Conservation (phyloP, 805 yeast genomes). For the Starmerella bacillaris region DNA sequence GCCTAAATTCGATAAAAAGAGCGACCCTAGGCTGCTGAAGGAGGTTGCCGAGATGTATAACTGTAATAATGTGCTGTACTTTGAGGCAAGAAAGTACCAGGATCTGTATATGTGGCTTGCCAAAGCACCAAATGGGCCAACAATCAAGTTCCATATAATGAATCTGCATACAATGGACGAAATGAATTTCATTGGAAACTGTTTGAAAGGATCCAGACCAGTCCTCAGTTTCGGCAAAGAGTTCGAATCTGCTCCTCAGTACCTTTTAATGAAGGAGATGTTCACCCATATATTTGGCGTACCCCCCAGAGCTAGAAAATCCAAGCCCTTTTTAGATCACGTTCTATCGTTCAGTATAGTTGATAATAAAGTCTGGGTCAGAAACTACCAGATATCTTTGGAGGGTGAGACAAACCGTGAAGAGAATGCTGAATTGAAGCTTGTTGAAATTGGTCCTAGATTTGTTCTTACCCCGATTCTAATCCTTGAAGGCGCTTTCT, state of each 20-base stretch:
- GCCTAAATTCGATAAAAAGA: conserved; percentile 86
- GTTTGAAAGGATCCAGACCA: conserved; percentile 90
- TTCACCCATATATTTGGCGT: conserved; percentile 76
- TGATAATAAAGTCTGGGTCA: conserved; percentile 86
- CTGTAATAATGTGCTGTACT: conserved; percentile 85
- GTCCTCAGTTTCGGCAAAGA: conserved; percentile 69
- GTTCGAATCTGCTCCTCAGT: conserved; percentile 55
- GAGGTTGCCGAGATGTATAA: conserved; percentile 94
- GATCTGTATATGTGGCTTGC: conserved; percentile 90
- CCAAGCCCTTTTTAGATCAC: conserved; percentile 89
- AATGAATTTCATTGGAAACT: conserved; percentile 88
- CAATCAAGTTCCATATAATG: conserved; percentile 80
- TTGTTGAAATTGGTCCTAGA: conserved; percentile 94
- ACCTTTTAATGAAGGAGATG: conserved; percentile 63
- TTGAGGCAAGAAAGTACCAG: conserved; percentile 90
- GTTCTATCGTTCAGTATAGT: conserved; percentile 84
- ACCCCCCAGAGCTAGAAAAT: conserved; percentile 80
- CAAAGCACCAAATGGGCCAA: conserved; percentile 96
- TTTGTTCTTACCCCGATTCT: conserved; percentile 83
- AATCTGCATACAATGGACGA: conserved; percentile 93
- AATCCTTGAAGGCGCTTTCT: conserved; percentile 87
- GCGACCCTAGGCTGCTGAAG: conserved; percentile 69
- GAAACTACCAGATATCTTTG: conserved; percentile 80
- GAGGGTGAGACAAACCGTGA: conserved; percentile 21
- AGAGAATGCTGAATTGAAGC: conserved; percentile 40